These are phyloP conservation scores for Hypsizygus marmoreus DNA, from an alignment of 768 basidiomycete genomes.

Conservation along the genomic window DNA sequence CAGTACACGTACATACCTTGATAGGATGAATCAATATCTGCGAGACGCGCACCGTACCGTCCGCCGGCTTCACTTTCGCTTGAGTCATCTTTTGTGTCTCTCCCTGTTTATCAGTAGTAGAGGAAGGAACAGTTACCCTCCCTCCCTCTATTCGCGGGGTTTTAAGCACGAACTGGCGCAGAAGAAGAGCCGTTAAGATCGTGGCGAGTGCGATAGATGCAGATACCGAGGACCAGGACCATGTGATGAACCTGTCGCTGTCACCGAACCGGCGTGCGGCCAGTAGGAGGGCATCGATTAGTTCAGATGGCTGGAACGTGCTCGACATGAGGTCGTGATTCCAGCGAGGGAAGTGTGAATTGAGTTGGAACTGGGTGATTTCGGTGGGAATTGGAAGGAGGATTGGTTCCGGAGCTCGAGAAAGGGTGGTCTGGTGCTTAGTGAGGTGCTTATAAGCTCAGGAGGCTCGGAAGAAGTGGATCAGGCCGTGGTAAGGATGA, in stretches of 20 bases:
- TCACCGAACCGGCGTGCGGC: constrained; percentile 10
- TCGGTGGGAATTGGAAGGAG: too few relatives aligned
- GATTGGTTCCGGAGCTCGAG: too few relatives aligned
- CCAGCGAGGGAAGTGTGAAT: too few relatives aligned
- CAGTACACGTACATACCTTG: constrained; percentile 44
- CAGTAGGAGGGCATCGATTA: constrained; percentile 11
- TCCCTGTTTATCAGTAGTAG: neutral
- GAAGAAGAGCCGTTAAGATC: too few relatives aligned
- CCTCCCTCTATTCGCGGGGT: too few relatives aligned
- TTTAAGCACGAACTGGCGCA: constrained; percentile 9
- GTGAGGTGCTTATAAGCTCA: too few relatives aligned
- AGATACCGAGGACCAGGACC: too few relatives aligned
- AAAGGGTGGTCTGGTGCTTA: too few relatives aligned
- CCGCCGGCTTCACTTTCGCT: constrained; percentile 13
- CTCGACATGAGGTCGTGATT: constrained; percentile 6
- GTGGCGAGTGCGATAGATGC: too few relatives aligned
- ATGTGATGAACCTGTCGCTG: constrained; percentile 6
- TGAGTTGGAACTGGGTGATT: too few relatives aligned
- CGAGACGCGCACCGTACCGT: constrained; percentile 44
- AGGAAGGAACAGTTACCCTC: neutral
- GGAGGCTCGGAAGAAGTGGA: too few relatives aligned
- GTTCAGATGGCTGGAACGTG: constrained; percentile 1
- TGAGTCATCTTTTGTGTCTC: neutral
- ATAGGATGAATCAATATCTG: constrained; percentile 70
- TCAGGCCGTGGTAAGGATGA: too few relatives aligned